Evolutionary conservation across 768 basidiomycete genomes (phyloP), one percentile per base, ranked within the genome.

Genomic region (Suillus tomentosus): DNA sequence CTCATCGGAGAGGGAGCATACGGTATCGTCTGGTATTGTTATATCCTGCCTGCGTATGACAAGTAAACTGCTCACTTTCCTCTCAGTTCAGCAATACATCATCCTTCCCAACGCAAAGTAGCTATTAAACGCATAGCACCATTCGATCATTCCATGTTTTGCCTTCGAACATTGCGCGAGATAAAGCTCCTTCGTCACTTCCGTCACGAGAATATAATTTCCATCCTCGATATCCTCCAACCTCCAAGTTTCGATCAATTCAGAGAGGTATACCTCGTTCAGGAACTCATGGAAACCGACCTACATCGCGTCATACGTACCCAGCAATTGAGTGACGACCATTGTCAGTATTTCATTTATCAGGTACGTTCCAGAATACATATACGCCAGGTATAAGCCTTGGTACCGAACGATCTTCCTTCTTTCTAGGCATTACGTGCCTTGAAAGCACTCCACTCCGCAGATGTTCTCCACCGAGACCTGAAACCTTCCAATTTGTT

Each of bases 331-430:
- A 91, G 90, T 64, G 96, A 99, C 73, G 95, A 98, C 73, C 96
- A 98, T 73, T 90, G 88, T 69, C 95, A 99, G 77, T 99, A 99
- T 76, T 98, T 99, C 73, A 89, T 96, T 68, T 99, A 99, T 76
- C 96, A 98, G 83, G 89, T 87, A 66, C 58, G 79, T 63, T 45
- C 56, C 50, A 69, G 62, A 48, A 24, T 14, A 31, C 36, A 60
- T 19, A 15, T 40, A 10, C 37, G 34, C 56, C 39, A 47, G 22
- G 14, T 40, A 43, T 24, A 37, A 8, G 48, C 31, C 53, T 47
- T 50, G 34, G 47, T 53, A 31, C 61, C 40, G 50, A 50, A 19
- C 43, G 7, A 34, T 42, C 13, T n/a, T 42, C 64, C 69, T 19
- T 68, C 61, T 50, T 56, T 31, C 7, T 70, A 93, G 88, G 95